Percentiles rank a stretch among this genome's conserved stretches.
phyloP scores from a whole-genome alignment of 139 green algal species.

The Volvox reticuliferus region DNA sequence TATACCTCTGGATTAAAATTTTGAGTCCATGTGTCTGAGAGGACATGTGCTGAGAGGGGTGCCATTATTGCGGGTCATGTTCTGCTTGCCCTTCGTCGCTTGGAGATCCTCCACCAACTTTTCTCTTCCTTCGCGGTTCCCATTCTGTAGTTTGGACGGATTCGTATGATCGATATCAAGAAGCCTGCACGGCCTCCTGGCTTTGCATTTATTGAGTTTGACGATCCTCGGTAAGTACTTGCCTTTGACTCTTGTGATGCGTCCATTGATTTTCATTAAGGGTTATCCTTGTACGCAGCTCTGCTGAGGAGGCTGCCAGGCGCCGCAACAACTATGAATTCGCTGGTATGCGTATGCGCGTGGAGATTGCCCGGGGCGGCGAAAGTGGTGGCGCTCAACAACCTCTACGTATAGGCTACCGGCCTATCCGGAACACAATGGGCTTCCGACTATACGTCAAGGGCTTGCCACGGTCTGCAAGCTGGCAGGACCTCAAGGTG shows the following conservation, averaged over 20 bases:
- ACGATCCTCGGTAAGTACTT: constrained; percentile 67
- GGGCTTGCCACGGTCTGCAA: constrained; percentile 78
- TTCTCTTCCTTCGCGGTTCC: neutral
- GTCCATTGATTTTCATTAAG: neutral
- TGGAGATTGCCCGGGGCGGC: constrained; percentile 56
- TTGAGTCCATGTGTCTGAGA: too few relatives aligned
- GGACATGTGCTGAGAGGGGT: too few relatives aligned
- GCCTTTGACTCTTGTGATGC: neutral
- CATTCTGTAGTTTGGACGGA: constrained; percentile 79
- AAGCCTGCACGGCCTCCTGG: constrained; percentile 82
- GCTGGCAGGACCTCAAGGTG: constrained; percentile 93
- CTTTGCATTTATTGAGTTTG: constrained; percentile 93
- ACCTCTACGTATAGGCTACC: constrained; percentile 20
- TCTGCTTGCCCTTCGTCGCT: neutral
- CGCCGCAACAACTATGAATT: constrained; percentile 92
- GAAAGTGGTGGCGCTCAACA: constrained; percentile 12
- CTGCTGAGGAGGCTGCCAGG: constrained; percentile 79
- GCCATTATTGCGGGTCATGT: too few relatives aligned
- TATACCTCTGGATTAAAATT: neutral
- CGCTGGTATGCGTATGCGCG: constrained; percentile 76
- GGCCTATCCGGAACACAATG: constrained; percentile 52
- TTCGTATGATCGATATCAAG: constrained; percentile 91
- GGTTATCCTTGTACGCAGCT: neutral
- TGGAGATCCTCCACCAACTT: neutral
- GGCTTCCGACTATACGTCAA: constrained; percentile 73